These are phyloP conservation scores for Cicer chorassanicum DNA, from an alignment of 306 rosid genomes.

Conservation along the genomic window DNA sequence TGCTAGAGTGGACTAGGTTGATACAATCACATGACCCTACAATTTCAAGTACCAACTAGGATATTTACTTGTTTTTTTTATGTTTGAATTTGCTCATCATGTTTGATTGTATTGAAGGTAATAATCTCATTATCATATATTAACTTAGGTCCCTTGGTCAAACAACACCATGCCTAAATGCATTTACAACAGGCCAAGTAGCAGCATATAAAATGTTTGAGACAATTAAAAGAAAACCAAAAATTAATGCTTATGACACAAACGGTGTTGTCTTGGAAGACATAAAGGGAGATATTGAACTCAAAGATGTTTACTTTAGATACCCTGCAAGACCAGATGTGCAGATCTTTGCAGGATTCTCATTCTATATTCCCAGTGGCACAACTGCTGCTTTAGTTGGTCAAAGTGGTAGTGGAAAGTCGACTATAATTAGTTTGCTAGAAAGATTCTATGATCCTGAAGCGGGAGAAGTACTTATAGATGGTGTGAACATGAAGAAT, in stretches of 20 bases:
- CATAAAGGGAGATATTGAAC: conserved; percentile 74
- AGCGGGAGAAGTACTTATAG: conserved; percentile 75
- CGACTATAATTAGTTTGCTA: conserved; percentile 70
- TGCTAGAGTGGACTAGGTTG: too few species aligned
- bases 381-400: conserved; percentile 83
- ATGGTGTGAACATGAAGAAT: conserved; percentile 66
- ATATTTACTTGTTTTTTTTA: too few species aligned
- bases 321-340: conserved; percentile 85
- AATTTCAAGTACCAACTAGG: too few species aligned
- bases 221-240: conserved; percentile 68
- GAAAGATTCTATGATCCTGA: conserved; percentile 93
- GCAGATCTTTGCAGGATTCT: conserved; percentile 77
- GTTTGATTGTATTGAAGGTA: not conserved
- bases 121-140: not conserved
- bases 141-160: conserved; percentile 73
- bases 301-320: conserved; percentile 68
- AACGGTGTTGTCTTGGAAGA: conserved; percentile 64
- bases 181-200: conserved; percentile 83
- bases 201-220: conserved; percentile 89
- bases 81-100: not conserved
- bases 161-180: conserved; percentile 73
- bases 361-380: conserved; percentile 71
- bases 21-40: too few species aligned
- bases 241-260: conserved; percentile 71
- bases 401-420: conserved; percentile 93